Evolutionary conservation across 306 rosid species (phyloP).

Genomic region (Castanea crenata): DNA sequence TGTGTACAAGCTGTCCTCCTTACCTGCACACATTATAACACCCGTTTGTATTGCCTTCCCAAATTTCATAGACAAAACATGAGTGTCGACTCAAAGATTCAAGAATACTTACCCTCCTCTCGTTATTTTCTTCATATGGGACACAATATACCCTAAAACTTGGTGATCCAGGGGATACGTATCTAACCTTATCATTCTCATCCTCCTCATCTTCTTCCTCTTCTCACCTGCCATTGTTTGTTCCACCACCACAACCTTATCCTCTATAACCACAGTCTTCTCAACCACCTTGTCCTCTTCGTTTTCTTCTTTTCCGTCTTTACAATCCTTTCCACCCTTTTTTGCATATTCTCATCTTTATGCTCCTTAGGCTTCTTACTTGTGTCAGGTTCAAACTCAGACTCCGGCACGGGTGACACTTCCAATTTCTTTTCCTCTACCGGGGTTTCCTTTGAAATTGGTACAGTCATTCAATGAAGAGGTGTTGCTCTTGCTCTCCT

Average conservation of each 20-base stretch:
- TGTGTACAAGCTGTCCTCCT: slow-evolving; percentile 15
- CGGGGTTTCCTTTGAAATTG: slow-evolving; percentile 3
- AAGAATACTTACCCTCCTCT: slow-evolving; percentile 26
- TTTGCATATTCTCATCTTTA: slow-evolving; percentile 2
- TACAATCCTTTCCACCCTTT: not conserved
- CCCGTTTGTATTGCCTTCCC: not conserved
- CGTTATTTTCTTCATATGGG: slow-evolving; percentile 18
- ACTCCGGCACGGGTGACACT: not conserved
- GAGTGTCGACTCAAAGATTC: not conserved
- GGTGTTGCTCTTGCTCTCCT: not conserved
- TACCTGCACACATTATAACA: slow-evolving; percentile 32
- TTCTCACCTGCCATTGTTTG: not conserved
- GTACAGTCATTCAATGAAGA: slow-evolving; percentile 9
- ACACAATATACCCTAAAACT: slow-evolving; percentile 77
- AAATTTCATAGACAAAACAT: not conserved
- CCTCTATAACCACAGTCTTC: not conserved
- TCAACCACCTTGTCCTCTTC: not conserved
- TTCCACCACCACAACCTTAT: too few relatives aligned
- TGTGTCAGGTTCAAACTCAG: not conserved
- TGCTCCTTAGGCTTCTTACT: not conserved
- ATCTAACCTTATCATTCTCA: slow-evolving; percentile 2
- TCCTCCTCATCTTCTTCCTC: slow-evolving; percentile 15
- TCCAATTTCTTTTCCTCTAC: not conserved
- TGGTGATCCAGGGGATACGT: slow-evolving; percentile 54
- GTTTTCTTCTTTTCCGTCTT: not conserved